Conservation (phyloP, 2,329 filamentous ascomycete genomes). For the Alternaria ethzedia region DNA sequence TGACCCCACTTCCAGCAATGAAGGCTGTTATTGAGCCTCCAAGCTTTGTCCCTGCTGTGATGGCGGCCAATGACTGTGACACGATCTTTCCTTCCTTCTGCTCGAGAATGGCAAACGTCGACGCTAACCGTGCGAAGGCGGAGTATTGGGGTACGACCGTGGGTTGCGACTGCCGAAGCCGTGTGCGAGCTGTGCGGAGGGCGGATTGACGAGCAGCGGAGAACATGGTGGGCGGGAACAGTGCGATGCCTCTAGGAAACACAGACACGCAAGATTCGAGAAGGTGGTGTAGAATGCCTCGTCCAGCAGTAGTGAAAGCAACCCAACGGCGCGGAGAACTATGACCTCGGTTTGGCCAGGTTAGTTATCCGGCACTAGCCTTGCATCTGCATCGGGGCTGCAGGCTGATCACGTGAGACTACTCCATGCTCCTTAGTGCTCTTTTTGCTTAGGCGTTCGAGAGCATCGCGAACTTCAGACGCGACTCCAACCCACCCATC, state of each 20-base stretch:
- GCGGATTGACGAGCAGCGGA: slow-evolving; percentile 43
- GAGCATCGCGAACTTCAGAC: slow-evolving; percentile 43
- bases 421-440: slow-evolving; percentile 20
- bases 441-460: slow-evolving; percentile 18
- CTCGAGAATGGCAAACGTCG: slow-evolving; percentile 89
- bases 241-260: not conserved
- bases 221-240: slow-evolving; percentile 39
- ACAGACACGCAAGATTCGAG: not conserved
- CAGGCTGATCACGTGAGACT: slow-evolving; percentile 20
- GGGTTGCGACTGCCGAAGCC: slow-evolving; percentile 50
- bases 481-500: slow-evolving; percentile 34
- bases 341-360: slow-evolving; percentile 41
- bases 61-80: slow-evolving; percentile 78
- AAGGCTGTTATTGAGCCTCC: slow-evolving; percentile 87
- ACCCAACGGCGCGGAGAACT: slow-evolving; percentile 10
- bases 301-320: slow-evolving; percentile 5
- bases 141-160: slow-evolving; percentile 55
- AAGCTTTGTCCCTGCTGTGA: slow-evolving; percentile 85
- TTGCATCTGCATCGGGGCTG: slow-evolving; percentile 4
- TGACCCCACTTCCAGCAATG: slow-evolving; percentile 80
- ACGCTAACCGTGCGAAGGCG: slow-evolving; percentile 73
- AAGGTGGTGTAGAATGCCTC: not conserved
- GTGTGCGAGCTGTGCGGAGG: slow-evolving; percentile 50
- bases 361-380: slow-evolving; percentile 26
- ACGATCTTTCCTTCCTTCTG: slow-evolving; percentile 90